These are phyloP conservation scores for Backusella parvicylindrica DNA, from an alignment of 192 early-diverging fungal genomes.

Conservation along the genomic window DNA sequence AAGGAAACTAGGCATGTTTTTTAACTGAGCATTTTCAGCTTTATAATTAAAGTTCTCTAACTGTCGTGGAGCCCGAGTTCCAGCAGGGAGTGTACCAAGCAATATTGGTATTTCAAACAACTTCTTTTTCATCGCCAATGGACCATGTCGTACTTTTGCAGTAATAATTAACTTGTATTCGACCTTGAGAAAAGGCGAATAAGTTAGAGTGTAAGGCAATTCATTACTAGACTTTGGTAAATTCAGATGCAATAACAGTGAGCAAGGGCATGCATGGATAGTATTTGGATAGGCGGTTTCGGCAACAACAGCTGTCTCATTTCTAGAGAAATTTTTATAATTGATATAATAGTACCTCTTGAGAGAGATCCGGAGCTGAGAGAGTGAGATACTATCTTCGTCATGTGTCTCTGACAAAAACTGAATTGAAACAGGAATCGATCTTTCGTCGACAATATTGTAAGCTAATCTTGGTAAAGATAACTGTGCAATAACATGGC, in stretches of 20 bases:
- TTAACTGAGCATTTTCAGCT: not conserved
- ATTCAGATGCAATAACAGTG: not conserved
- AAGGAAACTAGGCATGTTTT: not conserved
- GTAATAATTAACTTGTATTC: not conserved
- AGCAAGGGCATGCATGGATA: not conserved
- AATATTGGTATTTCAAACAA: conserved; percentile 7
- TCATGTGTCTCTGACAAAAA: not conserved
- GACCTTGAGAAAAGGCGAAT: not conserved
- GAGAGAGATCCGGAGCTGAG: not conserved
- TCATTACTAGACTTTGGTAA: not conserved
- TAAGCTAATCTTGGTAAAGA: conserved; percentile 2
- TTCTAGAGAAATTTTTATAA: not conserved
- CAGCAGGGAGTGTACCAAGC: conserved; percentile 8
- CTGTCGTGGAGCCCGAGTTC: not conserved
- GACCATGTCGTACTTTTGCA: not conserved
- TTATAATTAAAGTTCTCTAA: not conserved
- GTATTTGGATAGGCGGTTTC: not conserved
- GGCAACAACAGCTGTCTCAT: not conserved
- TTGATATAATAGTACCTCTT: not conserved
- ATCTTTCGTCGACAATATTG: not conserved
- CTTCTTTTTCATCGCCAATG: not conserved
- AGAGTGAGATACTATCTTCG: not conserved
- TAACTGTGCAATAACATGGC: not conserved
- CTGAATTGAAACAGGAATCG: not conserved
- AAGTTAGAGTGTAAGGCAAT: not conserved